phyloP scores from a whole-genome alignment of 331 rosid species.

The Dryas integrifolia region DNA sequence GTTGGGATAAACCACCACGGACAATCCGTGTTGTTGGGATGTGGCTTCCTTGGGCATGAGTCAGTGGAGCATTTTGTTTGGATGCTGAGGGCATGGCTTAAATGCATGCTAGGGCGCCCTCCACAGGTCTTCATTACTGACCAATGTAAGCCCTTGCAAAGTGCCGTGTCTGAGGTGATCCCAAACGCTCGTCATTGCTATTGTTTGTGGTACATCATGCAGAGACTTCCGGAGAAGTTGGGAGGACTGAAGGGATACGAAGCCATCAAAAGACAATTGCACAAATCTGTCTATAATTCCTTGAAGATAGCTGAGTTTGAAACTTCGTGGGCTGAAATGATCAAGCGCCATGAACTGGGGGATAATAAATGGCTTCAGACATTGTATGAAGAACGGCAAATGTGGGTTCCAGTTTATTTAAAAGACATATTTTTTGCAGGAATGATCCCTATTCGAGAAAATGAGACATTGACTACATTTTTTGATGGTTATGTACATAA shows the following conservation, averaged over 20 bases:
- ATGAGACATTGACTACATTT: slow-evolving; percentile 47
- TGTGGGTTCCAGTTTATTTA: slow-evolving; percentile 72
- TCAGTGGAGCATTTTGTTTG: slow-evolving; percentile 58
- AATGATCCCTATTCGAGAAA: slow-evolving; percentile 50
- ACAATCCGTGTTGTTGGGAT: slow-evolving; percentile 62
- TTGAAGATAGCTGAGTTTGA: slow-evolving; percentile 68
- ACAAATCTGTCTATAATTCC: slow-evolving; percentile 50
- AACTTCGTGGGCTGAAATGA: slow-evolving; percentile 63
- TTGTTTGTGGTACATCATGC: slow-evolving; percentile 58
- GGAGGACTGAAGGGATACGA: slow-evolving; percentile 78
- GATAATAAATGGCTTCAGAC: slow-evolving; percentile 66
- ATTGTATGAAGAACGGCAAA: slow-evolving; percentile 48
- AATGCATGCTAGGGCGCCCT: slow-evolving; percentile 60
- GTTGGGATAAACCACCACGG: slow-evolving; percentile 72
- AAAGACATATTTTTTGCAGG: slow-evolving; percentile 64
- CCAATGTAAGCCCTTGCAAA: slow-evolving; percentile 58
- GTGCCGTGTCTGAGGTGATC: slow-evolving; percentile 59
- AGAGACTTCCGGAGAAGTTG: slow-evolving; percentile 69
- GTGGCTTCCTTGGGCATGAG: slow-evolving; percentile 69
- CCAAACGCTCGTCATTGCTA: slow-evolving; percentile 65
- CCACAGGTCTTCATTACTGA: slow-evolving; percentile 62
- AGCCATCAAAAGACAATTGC: slow-evolving; percentile 50
- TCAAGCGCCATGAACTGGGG: slow-evolving; percentile 46
- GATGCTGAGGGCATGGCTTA: slow-evolving; percentile 66
- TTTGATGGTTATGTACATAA: slow-evolving; percentile 74